Evolutionary conservation across 257 asterid genomes (phyloP), one percentile per base, ranked within the genome.

Genomic region (Henckelia pumila): DNA sequence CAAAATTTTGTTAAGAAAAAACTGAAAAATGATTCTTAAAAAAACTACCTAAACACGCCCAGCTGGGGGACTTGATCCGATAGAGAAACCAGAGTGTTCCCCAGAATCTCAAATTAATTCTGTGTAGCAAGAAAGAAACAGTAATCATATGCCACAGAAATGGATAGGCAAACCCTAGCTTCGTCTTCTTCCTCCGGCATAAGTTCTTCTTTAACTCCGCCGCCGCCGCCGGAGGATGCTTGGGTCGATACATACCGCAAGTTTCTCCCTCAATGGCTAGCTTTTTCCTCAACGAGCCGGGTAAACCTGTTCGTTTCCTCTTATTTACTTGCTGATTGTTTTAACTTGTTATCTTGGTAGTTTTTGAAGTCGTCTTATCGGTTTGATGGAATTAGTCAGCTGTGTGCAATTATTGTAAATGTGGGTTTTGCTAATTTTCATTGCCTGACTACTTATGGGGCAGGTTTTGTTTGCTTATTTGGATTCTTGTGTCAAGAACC

Each of bases 101-200:
- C n/a, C n/a, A n/a, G n/a, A 26, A 26, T 26, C 30, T 26, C 30
- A 26, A 26, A 1, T 26, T 4, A 26, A 26, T 26, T 26, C 47
- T 35, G 50, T 13, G 2, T 44, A 3, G 19, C 19, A 44, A 29
- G 32, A 26, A 26, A 11, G 50, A 44, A 44, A 5, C 52, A 6
- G 7, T 44, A 44, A 44, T 44, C 52, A 14, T 4, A 44, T 14
- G 52, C 52, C 52, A 44, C 52, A 25, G 17, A 72, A 72, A 89
- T 93, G 92, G 91, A 82, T 55, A 70, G 89, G 29, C 89, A 78
- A 82, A 79, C 95, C 96, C 95, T 88, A 85, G 89, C 86, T 77
- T 79, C 95, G 25, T 74, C 91, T 2, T 81, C 89, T 25, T 82
- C 91, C 23, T 47, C 82, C 30, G 67, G 67, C 29, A 75, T 67